These are phyloP conservation scores for Aspergillus neotritici DNA, from an alignment of 2,329 filamentous ascomycete genomes.

Conservation along the genomic window DNA sequence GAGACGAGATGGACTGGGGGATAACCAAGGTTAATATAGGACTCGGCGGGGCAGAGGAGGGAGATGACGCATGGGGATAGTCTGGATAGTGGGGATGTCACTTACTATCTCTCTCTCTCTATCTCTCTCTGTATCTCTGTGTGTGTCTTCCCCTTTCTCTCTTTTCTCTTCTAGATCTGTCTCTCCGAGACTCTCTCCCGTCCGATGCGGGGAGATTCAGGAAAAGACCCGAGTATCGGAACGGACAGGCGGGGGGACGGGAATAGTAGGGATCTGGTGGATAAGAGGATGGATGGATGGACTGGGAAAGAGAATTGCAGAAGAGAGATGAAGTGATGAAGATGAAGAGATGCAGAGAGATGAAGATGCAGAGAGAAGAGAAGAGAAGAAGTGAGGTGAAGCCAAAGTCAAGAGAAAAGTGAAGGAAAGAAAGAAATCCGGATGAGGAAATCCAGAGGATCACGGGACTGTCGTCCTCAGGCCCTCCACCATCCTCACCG, in stretches of 20 bases:
- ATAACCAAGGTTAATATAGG: conserved; percentile 1
- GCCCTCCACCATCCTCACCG: no score
- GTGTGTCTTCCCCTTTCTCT: no score
- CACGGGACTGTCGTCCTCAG: no score
- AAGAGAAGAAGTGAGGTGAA: background rate
- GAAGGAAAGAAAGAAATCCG: background rate
- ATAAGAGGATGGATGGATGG: conserved; percentile 9
- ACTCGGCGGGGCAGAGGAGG: conserved; percentile 7
- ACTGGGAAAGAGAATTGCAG: background rate
- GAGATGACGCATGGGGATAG: background rate
- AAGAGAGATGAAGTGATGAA: background rate
- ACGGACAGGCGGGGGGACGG: conserved; percentile 11
- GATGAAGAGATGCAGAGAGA: background rate
- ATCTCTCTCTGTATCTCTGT: no score
- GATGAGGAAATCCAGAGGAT: conserved; percentile 2
- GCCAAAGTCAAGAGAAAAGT: background rate
- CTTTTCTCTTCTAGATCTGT: no score
- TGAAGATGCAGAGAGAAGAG: background rate
- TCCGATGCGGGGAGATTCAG: conserved; percentile 16
- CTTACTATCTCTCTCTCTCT: no score
- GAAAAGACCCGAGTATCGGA: conserved; percentile 22
- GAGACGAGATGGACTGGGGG: conserved; percentile 4
- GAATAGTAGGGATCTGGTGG: background rate
- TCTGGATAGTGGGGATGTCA: no score
- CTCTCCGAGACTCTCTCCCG: no score